These are phyloP conservation scores for Aleurites moluccanus DNA, from an alignment of 441 rosid species.

Conservation along the genomic window DNA sequence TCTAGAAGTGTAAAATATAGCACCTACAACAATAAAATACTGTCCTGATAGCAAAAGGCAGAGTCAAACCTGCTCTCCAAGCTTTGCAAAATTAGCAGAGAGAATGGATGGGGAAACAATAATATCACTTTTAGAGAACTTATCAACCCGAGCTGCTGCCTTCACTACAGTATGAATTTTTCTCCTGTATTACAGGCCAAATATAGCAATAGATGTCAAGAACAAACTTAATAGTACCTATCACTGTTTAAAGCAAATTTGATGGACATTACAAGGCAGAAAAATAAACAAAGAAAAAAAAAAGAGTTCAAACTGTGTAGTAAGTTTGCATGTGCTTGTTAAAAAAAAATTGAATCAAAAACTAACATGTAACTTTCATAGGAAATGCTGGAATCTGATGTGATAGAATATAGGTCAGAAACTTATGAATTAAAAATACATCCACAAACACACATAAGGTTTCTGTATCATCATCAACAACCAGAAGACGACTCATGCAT, in stretches of 20 bases:
- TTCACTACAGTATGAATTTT: constrained; percentile 51
- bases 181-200: constrained; percentile 45
- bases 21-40: not conserved
- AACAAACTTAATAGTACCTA: constrained; percentile 13
- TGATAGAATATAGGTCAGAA: no score
- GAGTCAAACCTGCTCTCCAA: constrained; percentile 80
- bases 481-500: not conserved
- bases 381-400: not conserved
- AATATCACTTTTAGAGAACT: constrained; percentile 83
- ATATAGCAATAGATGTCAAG: constrained; percentile 20
- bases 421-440: no score
- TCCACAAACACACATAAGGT: not conserved
- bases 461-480: constrained; percentile 3
- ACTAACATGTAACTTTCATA: not conserved
- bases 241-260: constrained; percentile 13
- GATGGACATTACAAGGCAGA: not conserved
- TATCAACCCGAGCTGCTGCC: constrained; percentile 84
- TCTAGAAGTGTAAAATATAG: not conserved
- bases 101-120: constrained; percentile 92
- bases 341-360: not conserved
- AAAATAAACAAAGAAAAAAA: no score
- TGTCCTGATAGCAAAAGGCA: not conserved
- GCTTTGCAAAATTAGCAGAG: constrained; percentile 85
- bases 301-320: not conserved
- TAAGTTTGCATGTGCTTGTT: not conserved